Base-by-base conservation (phyloP, 805 yeast genomes). In the Scheffersomyces stipitis region DNA sequence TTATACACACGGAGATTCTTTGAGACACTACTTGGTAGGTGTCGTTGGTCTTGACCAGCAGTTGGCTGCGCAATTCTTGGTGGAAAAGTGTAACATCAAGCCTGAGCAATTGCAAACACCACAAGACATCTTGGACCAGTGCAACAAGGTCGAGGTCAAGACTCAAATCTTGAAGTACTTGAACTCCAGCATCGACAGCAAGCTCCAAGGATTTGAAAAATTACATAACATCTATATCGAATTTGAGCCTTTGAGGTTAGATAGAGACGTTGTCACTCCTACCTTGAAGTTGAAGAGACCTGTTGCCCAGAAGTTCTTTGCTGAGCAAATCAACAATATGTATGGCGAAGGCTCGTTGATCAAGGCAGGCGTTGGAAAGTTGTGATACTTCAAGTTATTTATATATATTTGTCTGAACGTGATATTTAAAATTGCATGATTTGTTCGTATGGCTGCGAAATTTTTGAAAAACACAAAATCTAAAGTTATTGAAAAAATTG, bases 201-300 rank as follows among this genome's bases (percentile, higher is more conserved):
- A 27, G 28, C 45, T 56, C 27, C 38, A 45, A 0, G 62, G 62
- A 12, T 56, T 51, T 15, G 62, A 56, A 41, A 42, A 37, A 38
- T 31, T 56, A 27, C 58, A 52, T 44, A 56, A 56, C 35, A 6
- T 56, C 23, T 45, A 52, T 36, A 37, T 56, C 27, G 60, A 54
- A 44, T 47, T 51, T 17, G 60, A 56, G 40, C 62, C 62, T 2
- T 53, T 56, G 51, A 45, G 46, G 16, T 40, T 53, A 26, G 58
- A 52, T 24, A 28, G 58, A 16, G 50, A 55, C 32, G 48, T 55
- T 17, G 38, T 58, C 18, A 57, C 62, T 7, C 61, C 62, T n/a
- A 58, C 62, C 7, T 45, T 78, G 45, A 78, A 78, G 56, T 58
- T 78, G 35, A 76, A 76, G 55, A 63, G 86, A 40, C 60, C 71